Evolutionary conservation across 371 early-diverging fungal genomes (phyloP).

Genomic region (Entomophthora muscae): DNA sequence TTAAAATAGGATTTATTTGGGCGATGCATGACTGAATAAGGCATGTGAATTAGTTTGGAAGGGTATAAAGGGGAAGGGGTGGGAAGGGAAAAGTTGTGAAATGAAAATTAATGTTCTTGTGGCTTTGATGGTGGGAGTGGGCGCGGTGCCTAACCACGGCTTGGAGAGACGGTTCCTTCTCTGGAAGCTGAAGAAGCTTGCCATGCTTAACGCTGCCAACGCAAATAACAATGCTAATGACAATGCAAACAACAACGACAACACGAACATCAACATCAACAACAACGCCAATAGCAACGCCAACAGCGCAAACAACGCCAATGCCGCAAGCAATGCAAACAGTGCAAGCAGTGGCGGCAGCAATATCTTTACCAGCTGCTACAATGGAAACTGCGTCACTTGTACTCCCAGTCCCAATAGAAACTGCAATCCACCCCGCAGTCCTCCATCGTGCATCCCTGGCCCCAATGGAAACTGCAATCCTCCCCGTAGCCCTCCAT

Average conservation of each 20-base stretch:
- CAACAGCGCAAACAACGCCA: too few relatives aligned
- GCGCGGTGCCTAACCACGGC: not conserved
- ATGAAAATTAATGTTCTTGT: not conserved
- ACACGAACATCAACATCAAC: too few relatives aligned
- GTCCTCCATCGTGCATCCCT: not conserved
- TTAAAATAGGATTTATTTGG: too few relatives aligned
- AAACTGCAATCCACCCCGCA: not conserved
- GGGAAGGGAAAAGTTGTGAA: not conserved
- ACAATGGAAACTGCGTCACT: not conserved
- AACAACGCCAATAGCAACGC: too few relatives aligned
- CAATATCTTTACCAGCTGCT: not conserved
- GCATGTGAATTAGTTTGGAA: too few relatives aligned
- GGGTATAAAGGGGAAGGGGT: not conserved
- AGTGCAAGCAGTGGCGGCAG: too few relatives aligned
- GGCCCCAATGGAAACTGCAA: not conserved
- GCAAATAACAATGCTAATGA: not conserved
- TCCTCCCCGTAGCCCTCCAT: not conserved
- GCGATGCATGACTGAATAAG: too few relatives aligned
- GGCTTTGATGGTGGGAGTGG: not conserved
- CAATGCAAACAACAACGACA: not conserved
- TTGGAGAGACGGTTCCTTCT: not conserved
- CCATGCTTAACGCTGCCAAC: not conserved
- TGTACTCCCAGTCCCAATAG: not conserved
- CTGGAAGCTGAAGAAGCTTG: not conserved
- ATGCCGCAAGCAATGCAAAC: too few relatives aligned